Conservation (phyloP, 768 basidiomycete species). For the Boletellus ananiceps region DNA sequence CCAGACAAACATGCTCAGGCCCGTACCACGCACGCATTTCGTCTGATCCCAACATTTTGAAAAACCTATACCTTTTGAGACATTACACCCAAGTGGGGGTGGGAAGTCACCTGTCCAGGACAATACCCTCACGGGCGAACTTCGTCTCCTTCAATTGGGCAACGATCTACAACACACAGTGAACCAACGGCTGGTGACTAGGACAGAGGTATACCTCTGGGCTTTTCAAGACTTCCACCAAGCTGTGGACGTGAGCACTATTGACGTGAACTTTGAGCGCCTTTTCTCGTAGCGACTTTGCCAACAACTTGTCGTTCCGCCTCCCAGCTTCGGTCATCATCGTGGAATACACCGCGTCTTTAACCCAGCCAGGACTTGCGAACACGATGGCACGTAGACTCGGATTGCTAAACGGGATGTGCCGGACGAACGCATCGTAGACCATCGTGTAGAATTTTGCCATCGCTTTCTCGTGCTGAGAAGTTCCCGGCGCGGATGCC, state of each 20-base stretch:
- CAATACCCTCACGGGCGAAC: conserved; percentile 89
- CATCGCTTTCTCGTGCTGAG: conserved; percentile 91
- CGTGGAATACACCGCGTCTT: conserved; percentile 82
- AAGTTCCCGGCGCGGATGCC: conserved; percentile 71
- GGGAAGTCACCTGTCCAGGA: conserved; percentile 71
- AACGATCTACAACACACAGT: conserved; percentile 46
- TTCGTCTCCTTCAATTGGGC: conserved; percentile 88
- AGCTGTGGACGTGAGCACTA: conserved; percentile 92
- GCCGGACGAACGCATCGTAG: conserved; percentile 82
- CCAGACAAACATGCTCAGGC: conserved; percentile 87
- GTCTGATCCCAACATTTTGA: conserved; percentile 94
- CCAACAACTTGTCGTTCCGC: conserved; percentile 79
- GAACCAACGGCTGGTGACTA: background rate
- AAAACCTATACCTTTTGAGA: conserved; percentile 58
- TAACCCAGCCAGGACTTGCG: conserved; percentile 94
- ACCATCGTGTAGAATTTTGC: conserved; percentile 77
- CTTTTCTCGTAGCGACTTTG: conserved; percentile 73
- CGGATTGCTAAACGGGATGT: conserved; percentile 77
- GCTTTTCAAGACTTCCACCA: conserved; percentile 91
- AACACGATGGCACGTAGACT: conserved; percentile 87
- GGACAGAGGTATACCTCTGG: conserved; percentile 65
- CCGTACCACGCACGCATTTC: conserved; percentile 99
- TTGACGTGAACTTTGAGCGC: conserved; percentile 87
- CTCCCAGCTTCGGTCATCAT: conserved; percentile 76
- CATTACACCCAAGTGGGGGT: background rate